Evolutionary conservation across 805 yeast species (phyloP).

Genomic region (Nakazawaea anatomiae): DNA sequence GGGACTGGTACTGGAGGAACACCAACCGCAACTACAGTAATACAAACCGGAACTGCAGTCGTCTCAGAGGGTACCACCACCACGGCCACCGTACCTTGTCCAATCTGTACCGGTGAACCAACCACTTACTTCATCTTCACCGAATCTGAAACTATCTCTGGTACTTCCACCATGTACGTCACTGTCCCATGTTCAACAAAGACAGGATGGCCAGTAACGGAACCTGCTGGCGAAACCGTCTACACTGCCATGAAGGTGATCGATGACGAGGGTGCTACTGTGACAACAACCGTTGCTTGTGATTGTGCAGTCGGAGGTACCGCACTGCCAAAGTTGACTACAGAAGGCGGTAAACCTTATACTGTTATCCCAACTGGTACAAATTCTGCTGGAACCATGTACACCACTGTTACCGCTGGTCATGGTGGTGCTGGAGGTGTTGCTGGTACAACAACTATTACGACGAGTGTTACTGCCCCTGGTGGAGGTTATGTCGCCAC

Average conservation of each 20-base stretch:
- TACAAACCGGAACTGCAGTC: not conserved
- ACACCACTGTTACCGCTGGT: not conserved
- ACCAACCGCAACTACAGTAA: not conserved
- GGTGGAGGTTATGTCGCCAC: too few relatives aligned
- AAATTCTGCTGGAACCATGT: not conserved
- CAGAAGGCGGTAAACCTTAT: not conserved
- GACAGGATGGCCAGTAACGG: conserved; percentile 14
- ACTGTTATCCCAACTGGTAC: not conserved
- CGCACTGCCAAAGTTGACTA: conserved; percentile 1
- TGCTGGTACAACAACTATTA: too few relatives aligned
- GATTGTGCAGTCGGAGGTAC: conserved; percentile 8
- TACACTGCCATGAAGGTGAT: not conserved
- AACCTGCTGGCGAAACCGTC: not conserved
- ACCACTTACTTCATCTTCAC: conserved; percentile 8
- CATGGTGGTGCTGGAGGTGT: not conserved
- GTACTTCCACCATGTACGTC: not conserved
- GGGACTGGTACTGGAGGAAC: not conserved
- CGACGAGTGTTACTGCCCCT: too few relatives aligned
- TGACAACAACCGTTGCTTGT: conserved; percentile 5
- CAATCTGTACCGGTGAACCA: conserved; percentile 9
- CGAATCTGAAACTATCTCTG: conserved; percentile 2
- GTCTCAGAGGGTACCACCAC: conserved; percentile 2
- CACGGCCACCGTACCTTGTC: conserved; percentile 7
- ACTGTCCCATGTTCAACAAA: conserved; percentile 9
- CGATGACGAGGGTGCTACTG: not conserved